A percentile compares a stretch with the other conserved stretches of the same genome.
These are phyloP conservation scores for Clarireedia homoeocarpa DNA, from an alignment of 2,329 filamentous ascomycete species.

Conservation along the genomic window DNA sequence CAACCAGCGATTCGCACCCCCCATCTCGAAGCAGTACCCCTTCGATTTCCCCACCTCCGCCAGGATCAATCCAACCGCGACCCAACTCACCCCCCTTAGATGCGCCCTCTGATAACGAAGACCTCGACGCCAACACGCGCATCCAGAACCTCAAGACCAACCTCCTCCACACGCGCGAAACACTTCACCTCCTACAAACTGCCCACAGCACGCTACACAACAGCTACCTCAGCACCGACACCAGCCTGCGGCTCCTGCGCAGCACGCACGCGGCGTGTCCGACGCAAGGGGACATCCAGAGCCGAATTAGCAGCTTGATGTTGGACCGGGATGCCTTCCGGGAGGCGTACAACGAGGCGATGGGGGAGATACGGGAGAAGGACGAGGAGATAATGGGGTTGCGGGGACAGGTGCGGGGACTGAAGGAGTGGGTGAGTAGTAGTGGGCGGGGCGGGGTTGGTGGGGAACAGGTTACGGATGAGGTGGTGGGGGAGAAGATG, in stretches of 20 bases:
- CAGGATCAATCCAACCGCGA: not conserved
- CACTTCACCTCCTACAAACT: slow-evolving; percentile 47
- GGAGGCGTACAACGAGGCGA: slow-evolving; percentile 40
- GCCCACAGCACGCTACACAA: slow-evolving; percentile 46
- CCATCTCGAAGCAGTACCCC: not conserved
- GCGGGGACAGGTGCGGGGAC: slow-evolving; percentile 52
- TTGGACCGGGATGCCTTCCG: slow-evolving; percentile 33
- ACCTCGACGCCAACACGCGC: not conserved
- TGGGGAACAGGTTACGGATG: slow-evolving; percentile 55
- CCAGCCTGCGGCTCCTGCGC: slow-evolving; percentile 43
- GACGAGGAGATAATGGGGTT: slow-evolving; percentile 50
- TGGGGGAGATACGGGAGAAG: slow-evolving; percentile 38
- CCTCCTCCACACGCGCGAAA: slow-evolving; percentile 6
- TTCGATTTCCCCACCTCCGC: not conserved
- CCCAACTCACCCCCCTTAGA: not conserved
- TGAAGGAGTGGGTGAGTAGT: slow-evolving; percentile 66
- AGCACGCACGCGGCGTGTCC: slow-evolving; percentile 39
- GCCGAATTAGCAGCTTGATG: slow-evolving; percentile 22
- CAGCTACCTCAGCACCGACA: slow-evolving; percentile 44
- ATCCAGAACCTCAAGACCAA: not conserved
- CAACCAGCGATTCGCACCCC: not conserved
- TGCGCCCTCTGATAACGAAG: not conserved
- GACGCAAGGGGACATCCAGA: slow-evolving; percentile 35
- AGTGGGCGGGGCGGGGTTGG: slow-evolving; percentile 43
- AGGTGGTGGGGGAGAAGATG: slow-evolving; percentile 56